Evolutionary conservation across 768 basidiomycete genomes (phyloP), one percentile per base, ranked within the genome.

Genomic region (Boletus reticulatus): DNA sequence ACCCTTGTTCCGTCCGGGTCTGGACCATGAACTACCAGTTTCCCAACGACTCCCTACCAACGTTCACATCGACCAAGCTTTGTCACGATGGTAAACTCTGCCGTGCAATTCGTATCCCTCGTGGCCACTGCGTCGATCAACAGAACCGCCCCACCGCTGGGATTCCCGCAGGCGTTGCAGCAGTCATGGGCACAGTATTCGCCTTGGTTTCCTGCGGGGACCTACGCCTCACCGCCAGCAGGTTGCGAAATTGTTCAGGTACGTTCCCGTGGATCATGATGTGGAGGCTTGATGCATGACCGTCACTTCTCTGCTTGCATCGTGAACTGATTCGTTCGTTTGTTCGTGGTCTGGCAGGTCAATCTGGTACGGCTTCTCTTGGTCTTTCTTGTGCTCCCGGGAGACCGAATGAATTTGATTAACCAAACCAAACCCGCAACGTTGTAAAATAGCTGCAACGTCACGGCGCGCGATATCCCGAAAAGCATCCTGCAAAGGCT

Each of bases 381-480:
- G 29, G 24, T 27, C 16, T 12, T 2, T 27, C 17, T 31, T 7
- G 27, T 53, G 20, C 29, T 5, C 37, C 20, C 29, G 29, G 29
- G 29, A 29, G 29, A 29, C 29, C 29, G 29, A 29, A 29, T 29
- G 9, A 29, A 29, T 29, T 29, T 29, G 9, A 29, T 29, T 29
- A 29, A 29, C 27, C 8, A 29, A 29, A 9, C 27, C 27, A 29
- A 29, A 29, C 11, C 34, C 13, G 5, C 16, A 12, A 34, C 22
- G 1, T 34, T 20, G 16, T 9, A 36, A 9, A 24, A 43, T n/a
- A 90, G 88, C 71, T 92, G 4, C 86, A 90, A 69, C 77, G 91
- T 4, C 89, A 94, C 62, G 89, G 89, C 4, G 85, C 88, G 0
- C 82, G 91, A 29, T 90, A 77, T 62, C 91, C 91, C 0, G 88